phyloP scores from a whole-genome alignment of 192 early-diverging fungal species.

The Neocallimastix lanati region DNA sequence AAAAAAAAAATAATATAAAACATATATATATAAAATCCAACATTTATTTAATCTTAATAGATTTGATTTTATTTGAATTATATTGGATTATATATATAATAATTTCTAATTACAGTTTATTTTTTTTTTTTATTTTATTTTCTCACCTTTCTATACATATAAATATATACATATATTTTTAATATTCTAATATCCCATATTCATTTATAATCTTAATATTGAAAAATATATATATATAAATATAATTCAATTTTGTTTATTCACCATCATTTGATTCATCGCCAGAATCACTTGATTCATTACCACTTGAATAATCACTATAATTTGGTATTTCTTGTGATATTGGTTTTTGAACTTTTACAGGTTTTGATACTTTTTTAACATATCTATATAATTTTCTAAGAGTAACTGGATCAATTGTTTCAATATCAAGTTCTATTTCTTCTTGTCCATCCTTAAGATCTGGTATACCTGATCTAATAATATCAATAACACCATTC shows the following conservation, averaged over 20 bases:
- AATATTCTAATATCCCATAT: too few species aligned
- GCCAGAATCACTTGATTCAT: background rate
- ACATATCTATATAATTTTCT: background rate
- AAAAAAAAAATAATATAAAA: too few species aligned
- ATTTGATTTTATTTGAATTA: too few species aligned
- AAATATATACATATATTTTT: too few species aligned
- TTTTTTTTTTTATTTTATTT: too few species aligned
- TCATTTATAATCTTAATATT: too few species aligned
- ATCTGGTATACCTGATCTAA: constrained; percentile 12
- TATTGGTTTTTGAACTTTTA: background rate
- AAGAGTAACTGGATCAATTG: constrained; percentile 6
- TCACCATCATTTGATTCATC: background rate
- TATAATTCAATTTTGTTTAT: background rate
- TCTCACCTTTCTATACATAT: too few species aligned
- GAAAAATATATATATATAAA: too few species aligned
- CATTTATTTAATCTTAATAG: too few species aligned
- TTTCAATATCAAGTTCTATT: constrained; percentile 20
- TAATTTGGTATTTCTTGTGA: background rate
- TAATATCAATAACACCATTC: constrained; percentile 10
- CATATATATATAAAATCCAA: too few species aligned
- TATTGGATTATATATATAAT: too few species aligned
- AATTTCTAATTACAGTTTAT: too few species aligned
- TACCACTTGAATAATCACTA: background rate
- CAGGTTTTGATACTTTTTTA: background rate
- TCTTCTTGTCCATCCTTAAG: constrained; percentile 10